Evolutionary conservation across 345 rosid species (phyloP).

Genomic region (Melaleuca alternifolia): DNA sequence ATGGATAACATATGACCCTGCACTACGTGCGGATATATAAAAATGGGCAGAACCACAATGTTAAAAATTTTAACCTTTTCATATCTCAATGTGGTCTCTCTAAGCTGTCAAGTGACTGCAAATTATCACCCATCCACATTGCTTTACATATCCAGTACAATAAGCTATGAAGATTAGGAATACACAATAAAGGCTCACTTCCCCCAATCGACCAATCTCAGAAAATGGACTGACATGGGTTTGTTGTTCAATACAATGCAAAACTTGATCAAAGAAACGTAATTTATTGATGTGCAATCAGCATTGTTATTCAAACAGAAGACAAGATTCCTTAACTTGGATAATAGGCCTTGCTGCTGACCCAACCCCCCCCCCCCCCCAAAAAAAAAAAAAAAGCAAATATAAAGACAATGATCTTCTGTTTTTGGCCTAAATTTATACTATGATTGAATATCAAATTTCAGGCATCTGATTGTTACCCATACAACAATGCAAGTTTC

Average conservation of each 20-base stretch:
- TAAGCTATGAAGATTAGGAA: not conserved
- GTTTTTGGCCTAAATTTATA: not conserved
- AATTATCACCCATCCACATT: not conserved
- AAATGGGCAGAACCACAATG: not conserved
- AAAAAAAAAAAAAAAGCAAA: not conserved
- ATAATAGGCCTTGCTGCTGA: not conserved
- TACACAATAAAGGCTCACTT: not conserved
- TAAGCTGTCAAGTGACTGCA: not conserved
- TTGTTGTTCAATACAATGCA: not conserved
- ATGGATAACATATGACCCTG: not conserved
- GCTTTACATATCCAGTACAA: not conserved
- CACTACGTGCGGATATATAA: not conserved
- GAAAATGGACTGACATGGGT: not conserved
- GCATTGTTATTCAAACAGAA: not conserved
- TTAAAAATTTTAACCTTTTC: not conserved
- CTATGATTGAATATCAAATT: not conserved
- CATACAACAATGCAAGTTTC: not conserved
- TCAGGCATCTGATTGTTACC: not conserved
- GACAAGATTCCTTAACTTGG: not conserved
- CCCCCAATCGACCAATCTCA: not conserved
- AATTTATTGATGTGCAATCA: not conserved
- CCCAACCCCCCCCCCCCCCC: too few species aligned
- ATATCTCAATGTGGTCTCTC: not conserved
- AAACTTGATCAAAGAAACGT: not conserved
- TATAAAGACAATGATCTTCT: not conserved